Percentiles rank a stretch among this genome's conserved stretches.
Evolutionary conservation across 1,284 basidiomycete species (phyloP).

Genomic region (Moesziomyces sp.): DNA sequence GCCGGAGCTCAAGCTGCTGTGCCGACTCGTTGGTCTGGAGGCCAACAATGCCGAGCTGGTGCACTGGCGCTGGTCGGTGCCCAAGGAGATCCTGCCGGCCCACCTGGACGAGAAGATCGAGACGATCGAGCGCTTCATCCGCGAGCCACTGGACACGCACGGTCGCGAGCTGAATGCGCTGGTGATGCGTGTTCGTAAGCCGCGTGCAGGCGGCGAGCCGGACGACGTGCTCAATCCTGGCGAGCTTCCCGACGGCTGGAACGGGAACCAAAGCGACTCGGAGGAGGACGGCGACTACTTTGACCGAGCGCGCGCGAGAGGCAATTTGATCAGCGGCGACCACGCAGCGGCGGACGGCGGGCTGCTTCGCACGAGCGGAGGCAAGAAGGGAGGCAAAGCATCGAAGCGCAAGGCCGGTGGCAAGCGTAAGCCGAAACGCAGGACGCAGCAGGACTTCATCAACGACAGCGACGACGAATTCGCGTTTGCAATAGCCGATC

Average conservation of each 20-base stretch:
- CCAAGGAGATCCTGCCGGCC: constrained; percentile 40
- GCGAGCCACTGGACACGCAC: constrained; percentile 50
- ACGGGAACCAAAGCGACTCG: constrained; percentile 36
- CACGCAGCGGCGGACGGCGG: constrained; percentile 27
- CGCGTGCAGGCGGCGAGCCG: constrained; percentile 15
- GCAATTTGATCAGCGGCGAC: constrained; percentile 11
- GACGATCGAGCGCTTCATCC: constrained; percentile 62
- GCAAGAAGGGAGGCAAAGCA: constrained; percentile 11
- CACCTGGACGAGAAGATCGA: constrained; percentile 56
- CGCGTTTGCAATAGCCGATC: constrained; percentile 43
- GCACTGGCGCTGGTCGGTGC: constrained; percentile 61
- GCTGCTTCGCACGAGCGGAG: constrained; percentile 25
- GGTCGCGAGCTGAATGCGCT: constrained; percentile 42
- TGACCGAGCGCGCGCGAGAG: constrained; percentile 36
- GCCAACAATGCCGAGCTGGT: constrained; percentile 44
- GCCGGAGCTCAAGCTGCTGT: constrained; percentile 63
- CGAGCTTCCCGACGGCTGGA: constrained; percentile 36
- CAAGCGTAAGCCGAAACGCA: constrained; percentile 31
- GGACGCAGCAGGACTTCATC: constrained; percentile 56
- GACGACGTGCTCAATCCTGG: constrained; percentile 16
- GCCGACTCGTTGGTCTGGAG: constrained; percentile 59
- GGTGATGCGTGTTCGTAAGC: constrained; percentile 53
- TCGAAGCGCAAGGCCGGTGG: constrained; percentile 8
- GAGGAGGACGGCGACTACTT: constrained; percentile 47
- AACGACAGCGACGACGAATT: constrained; percentile 65